phyloP scores from a whole-genome alignment of 2,329 filamentous ascomycete species.

The Pseudopithomyces chartarum region DNA sequence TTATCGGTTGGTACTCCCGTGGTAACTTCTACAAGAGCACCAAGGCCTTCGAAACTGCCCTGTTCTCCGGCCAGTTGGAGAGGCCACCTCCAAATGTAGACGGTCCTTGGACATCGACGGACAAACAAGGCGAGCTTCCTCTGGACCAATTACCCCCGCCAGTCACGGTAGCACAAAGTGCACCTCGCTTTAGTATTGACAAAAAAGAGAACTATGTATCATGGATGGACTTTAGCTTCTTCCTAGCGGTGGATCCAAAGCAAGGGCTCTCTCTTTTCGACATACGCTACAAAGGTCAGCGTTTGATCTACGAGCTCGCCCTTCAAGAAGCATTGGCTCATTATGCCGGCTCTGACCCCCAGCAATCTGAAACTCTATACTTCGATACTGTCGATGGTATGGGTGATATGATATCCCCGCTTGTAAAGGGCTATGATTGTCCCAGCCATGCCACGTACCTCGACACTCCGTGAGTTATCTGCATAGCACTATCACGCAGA shows the following conservation, averaged over 20 bases:
- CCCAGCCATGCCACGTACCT: constrained; percentile 58
- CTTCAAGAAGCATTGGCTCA: constrained; percentile 62
- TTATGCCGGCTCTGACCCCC: constrained; percentile 57
- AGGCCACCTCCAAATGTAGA: constrained; percentile 56
- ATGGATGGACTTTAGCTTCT: constrained; percentile 61
- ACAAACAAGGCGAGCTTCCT: constrained; percentile 47
- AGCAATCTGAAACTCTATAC: constrained; percentile 53
- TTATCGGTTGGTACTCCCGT: constrained; percentile 61
- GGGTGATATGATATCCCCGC: constrained; percentile 48
- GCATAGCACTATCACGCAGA: not conserved
- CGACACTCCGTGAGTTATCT: constrained; percentile 41
- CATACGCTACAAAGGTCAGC: constrained; percentile 59
- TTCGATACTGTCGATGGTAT: constrained; percentile 57
- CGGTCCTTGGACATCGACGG: constrained; percentile 54
- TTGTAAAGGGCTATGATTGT: constrained; percentile 59
- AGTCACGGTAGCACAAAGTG: constrained; percentile 51
- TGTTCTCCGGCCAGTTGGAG: constrained; percentile 50
- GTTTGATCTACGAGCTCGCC: constrained; percentile 60
- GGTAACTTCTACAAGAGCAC: constrained; percentile 58
- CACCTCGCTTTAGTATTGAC: constrained; percentile 52
- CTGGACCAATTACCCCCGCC: constrained; percentile 61
- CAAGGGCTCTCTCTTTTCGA: constrained; percentile 58
- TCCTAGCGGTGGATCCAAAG: constrained; percentile 55
- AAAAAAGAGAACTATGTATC: constrained; percentile 51
- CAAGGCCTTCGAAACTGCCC: constrained; percentile 54